These are phyloP conservation scores for Lathyrus aphaca DNA, from an alignment of 306 rosid species.

Conservation along the genomic window DNA sequence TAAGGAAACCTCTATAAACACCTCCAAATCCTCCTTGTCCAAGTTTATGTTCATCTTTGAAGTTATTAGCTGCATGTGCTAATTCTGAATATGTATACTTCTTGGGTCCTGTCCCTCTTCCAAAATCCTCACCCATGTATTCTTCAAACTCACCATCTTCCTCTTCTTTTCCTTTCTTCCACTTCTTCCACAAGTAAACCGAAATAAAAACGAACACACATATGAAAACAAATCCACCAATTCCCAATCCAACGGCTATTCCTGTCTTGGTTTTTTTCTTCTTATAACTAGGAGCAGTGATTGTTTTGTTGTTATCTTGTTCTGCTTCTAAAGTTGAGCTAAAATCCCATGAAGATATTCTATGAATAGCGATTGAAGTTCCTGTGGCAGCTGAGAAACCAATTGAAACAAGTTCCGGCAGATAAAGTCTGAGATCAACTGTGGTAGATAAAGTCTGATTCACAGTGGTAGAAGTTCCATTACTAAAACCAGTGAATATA, in stretches of 20 bases:
- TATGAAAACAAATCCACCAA: slow-evolving; percentile 29
- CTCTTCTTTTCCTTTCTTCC: slow-evolving; percentile 12
- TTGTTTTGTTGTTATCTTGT: background rate
- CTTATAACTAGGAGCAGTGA: background rate
- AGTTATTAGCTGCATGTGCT: slow-evolving; percentile 38
- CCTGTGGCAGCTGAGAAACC: slow-evolving; percentile 51
- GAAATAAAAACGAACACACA: background rate
- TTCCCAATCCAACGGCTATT: slow-evolving; percentile 27
- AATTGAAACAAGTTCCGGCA: slow-evolving; percentile 47
- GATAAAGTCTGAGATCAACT: slow-evolving; percentile 42
- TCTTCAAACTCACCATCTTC: slow-evolving; percentile 33
- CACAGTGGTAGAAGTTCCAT: background rate
- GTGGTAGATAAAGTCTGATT: slow-evolving; percentile 12
- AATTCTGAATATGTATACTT: slow-evolving; percentile 41
- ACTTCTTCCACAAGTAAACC: slow-evolving; percentile 25
- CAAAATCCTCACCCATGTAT: slow-evolving; percentile 44
- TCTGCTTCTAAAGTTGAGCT: slow-evolving; percentile 34
- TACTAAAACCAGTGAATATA: slow-evolving; percentile 33
- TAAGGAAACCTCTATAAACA: slow-evolving; percentile 46
- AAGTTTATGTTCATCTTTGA: slow-evolving; percentile 42
- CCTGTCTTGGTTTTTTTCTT: slow-evolving; percentile 12
- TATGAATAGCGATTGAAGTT: background rate
- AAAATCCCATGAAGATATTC: slow-evolving; percentile 36
- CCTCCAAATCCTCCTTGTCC: slow-evolving; percentile 55
- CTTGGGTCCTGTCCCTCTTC: slow-evolving; percentile 42